Evolutionary conservation across 2,329 filamentous ascomycete genomes (phyloP).

Genomic region (Hymenotorrendiella dingleyae): DNA sequence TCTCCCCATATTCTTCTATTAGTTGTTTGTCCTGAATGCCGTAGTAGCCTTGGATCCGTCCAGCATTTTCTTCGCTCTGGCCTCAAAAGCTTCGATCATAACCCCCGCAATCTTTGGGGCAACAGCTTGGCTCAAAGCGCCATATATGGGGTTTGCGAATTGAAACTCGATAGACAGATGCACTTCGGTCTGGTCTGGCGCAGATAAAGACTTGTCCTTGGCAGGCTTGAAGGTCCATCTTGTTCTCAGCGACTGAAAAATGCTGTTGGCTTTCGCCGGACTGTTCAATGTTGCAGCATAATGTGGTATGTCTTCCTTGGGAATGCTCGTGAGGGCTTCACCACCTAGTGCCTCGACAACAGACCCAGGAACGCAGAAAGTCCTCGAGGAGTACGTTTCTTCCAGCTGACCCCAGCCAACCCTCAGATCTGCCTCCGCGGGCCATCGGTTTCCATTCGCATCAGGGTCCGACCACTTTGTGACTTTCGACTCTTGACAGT

Average conservation of each 20-base stretch:
- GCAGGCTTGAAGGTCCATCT: conserved; percentile 59
- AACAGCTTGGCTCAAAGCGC: conserved; percentile 71
- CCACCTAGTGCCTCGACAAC: conserved; percentile 76
- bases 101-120: conserved; percentile 77
- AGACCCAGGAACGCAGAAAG: conserved; percentile 68
- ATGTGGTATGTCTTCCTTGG: conserved; percentile 32
- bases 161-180: conserved; percentile 71
- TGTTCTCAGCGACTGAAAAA: conserved; percentile 65
- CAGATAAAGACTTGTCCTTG: conserved; percentile 39
- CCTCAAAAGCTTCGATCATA: conserved; percentile 94
- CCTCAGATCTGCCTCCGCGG: conserved; percentile 69
- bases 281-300: conserved; percentile 36
- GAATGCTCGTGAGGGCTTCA: conserved; percentile 40
- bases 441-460: conserved; percentile 47
- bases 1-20: background rate
- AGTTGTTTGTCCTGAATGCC: too few species aligned
- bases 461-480: conserved; percentile 63
- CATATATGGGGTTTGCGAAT: conserved; percentile 86
- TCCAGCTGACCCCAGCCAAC: conserved; percentile 81
- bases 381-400: conserved; percentile 74
- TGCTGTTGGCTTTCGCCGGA: conserved; percentile 37
- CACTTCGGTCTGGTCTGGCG: conserved; percentile 56
- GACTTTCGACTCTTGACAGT: conserved; percentile 72
- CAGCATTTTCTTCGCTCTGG: conserved; percentile 59
- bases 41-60: conserved; percentile 21